Base-by-base conservation (phyloP, 306 rosid species). In the Cicer cuneatum region DNA sequence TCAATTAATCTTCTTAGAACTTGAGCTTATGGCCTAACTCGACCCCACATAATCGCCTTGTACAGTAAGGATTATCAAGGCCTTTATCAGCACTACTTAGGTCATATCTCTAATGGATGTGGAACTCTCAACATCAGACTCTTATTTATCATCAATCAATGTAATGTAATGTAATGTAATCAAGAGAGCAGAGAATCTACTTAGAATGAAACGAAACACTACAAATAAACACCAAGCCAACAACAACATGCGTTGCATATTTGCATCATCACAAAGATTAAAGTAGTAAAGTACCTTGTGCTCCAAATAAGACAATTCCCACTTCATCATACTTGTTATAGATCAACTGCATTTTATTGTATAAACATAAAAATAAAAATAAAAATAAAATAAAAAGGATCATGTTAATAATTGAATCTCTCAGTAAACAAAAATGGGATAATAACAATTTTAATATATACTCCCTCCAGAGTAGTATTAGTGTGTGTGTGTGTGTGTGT, bases 251-350 rank as follows among this genome's bases (percentile, higher is more conserved):
- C 45, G 16, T 5, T 29, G n/a, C 45, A 49, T 29, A 14, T 51
- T 49, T 61, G 10, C 42, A 29, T 46, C 37, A 40, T 35, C 4
- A 62, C 19, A 68, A 33, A 47, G 38, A 65, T 65, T 48, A 54
- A 38, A 65, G 74, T 45, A 74, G 35, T 29, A 29, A 4, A 18
- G 65, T 72, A 93, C 98, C 93, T 91, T 84, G 69, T 8, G 97
- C 76, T 56, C 98, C 98, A 67, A 93, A 91, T 78, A 93, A 82
- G 78, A 93, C 73, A 54, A 89, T 61, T 46, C 96, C 98, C 49
- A 89, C 92, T 84, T 87, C 87, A 82, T 93, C 96, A 66, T 60
- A 76, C 73, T 84, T 93, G 78, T 8, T 78, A 81, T 70, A 86
- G 18, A 93, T 75, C 71, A 93, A 75, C 97, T 93, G 92, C 83